Conservation (phyloP, 768 basidiomycete genomes). For the Amanita rimosa region DNA sequence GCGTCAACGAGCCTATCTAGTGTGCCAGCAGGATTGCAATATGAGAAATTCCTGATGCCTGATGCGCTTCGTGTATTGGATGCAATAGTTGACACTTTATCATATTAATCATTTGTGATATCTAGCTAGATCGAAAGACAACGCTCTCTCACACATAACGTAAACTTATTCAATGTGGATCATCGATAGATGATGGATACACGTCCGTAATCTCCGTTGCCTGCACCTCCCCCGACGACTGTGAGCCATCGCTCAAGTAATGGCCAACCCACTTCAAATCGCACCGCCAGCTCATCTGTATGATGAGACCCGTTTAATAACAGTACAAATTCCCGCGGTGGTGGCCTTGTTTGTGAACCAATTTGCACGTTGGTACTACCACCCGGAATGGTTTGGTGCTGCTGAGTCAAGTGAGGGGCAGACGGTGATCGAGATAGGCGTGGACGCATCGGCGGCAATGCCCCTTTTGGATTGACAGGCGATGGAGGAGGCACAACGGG, state of each 20-base stretch:
- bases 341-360: constrained; percentile 19
- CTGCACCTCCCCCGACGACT: constrained; percentile 46
- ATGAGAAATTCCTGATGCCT: constrained; percentile 88
- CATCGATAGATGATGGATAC: constrained; percentile 74
- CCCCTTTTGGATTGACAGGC: constrained; percentile 24
- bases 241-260: constrained; percentile 64
- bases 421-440: constrained; percentile 51
- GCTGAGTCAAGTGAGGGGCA: constrained; percentile 25
- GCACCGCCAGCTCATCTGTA: constrained; percentile 81
- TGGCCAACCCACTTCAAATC: constrained; percentile 78
- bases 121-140: constrained; percentile 2
- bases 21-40: constrained; percentile 74
- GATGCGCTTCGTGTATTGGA: constrained; percentile 79
- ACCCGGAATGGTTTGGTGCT: constrained; percentile 5
- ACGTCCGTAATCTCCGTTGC: constrained; percentile 58
- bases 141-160: too few species aligned
- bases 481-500: constrained; percentile 27
- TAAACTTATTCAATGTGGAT: too few species aligned
- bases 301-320: constrained; percentile 86
- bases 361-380: constrained; percentile 8
- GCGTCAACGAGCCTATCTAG: constrained; percentile 23
- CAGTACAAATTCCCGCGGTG: constrained; percentile 44
- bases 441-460: constrained; percentile 29
- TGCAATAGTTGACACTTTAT: constrained; percentile 72
- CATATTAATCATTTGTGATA: constrained; percentile 31